These are phyloP conservation scores for Aspergillus taichungensis DNA, from an alignment of 495 filamentous ascomycete species.

Conservation along the genomic window DNA sequence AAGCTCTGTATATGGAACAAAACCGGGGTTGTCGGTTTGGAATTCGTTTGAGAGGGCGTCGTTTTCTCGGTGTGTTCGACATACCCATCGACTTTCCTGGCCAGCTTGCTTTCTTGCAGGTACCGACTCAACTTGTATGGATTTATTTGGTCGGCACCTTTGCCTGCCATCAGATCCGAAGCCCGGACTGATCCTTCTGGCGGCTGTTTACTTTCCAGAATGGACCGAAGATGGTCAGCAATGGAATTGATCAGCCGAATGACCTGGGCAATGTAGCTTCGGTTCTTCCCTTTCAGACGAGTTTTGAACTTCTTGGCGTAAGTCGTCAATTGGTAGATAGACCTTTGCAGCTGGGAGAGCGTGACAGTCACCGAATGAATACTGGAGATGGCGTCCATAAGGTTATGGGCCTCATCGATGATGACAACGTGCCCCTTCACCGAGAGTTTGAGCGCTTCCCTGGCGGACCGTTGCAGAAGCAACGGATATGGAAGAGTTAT, in stretches of 20 bases:
- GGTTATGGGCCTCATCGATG: constrained; percentile 95
- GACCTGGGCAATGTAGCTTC: constrained; percentile 82
- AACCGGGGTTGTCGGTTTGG: constrained; percentile 51
- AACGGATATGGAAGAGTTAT: constrained; percentile 91
- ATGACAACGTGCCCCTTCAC: constrained; percentile 83
- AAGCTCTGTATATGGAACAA: constrained; percentile 81
- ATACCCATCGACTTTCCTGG: constrained; percentile 90
- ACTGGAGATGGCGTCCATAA: constrained; percentile 87
- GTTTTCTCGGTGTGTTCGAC: constrained; percentile 48
- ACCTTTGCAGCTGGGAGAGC: constrained; percentile 59
- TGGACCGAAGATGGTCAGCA: constrained; percentile 46
- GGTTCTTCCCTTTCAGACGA: constrained; percentile 83
- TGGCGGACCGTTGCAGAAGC: constrained; percentile 77
- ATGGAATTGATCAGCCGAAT: constrained; percentile 74
- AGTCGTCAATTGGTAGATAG: constrained; percentile 62
- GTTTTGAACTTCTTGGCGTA: constrained; percentile 86
- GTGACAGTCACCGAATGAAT: constrained; percentile 77
- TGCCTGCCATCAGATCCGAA: constrained; percentile 64
- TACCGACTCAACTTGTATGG: constrained; percentile 80
- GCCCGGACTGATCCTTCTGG: constrained; percentile 57
- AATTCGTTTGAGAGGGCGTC: constrained; percentile 14
- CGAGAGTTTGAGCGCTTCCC: constrained; percentile 79
- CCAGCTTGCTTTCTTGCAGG: constrained; percentile 85
- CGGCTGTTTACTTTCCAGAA: constrained; percentile 36
- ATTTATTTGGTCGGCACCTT: constrained; percentile 93